Base-by-base conservation (phyloP, 805 yeast genomes). In the Candida coquimbonensis region DNA sequence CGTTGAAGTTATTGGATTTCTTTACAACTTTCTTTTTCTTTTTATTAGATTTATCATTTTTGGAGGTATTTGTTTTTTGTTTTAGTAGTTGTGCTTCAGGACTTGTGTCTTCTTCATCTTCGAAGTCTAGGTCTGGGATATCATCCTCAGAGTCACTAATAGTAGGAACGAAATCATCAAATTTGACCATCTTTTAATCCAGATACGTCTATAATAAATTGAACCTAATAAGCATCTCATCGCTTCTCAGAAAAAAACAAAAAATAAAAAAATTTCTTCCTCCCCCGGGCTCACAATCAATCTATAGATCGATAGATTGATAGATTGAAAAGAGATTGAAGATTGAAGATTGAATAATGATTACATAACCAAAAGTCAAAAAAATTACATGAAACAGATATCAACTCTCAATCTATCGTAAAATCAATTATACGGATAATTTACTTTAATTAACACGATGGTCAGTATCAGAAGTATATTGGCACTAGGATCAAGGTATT, bases 111-210 rank as follows among this genome's bases (percentile, higher is more conserved):
- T 73, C 77, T 19, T 38, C 39, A 5, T 38, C 46, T 16, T 39
- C 43, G 70, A 63, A 64, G 49, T 76, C 81, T 50, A 74, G 61
- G 52, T 73, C 73, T 27, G 80, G 76, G 16, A 75, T 74, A 44
- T 82, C 90, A 13, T 81, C 81, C 56, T 85, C 95, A 54, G 86
- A 79, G 54, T 85, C 91, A 24, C 80, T 75, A 45, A 87, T 84
- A 0, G 96, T 87, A 48, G 80, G 75, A 29, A 86, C 78, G 56
- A 85, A 81, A 54, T 82, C 90, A 50, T 68, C 75, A 45, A 62
- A 64, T 45, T 57, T 58, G 3, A 56, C 57, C 61, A 54, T 58
- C n/a, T 21, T 39, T 29, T 11, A 29, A 9, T 29, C 13, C 13
- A 13, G 31, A 29, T 21, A 21, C 3, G 13, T 29, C 31, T 29